phyloP scores from a whole-genome alignment of 2,329 filamentous ascomycete species.

The Plenodomus biglobosus region DNA sequence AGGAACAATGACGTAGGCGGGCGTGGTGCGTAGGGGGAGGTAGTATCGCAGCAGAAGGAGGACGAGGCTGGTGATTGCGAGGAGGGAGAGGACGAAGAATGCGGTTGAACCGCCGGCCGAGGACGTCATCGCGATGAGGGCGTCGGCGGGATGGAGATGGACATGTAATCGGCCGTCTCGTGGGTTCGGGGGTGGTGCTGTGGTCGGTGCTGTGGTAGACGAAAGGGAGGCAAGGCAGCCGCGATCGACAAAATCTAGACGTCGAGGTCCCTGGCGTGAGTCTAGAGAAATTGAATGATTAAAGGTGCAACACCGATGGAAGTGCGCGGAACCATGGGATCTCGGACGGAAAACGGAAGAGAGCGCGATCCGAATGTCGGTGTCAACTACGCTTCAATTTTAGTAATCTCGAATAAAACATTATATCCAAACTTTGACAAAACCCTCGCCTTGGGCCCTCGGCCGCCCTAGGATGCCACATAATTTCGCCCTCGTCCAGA shows the following conservation, averaged over 20 bases:
- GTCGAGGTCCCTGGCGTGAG: neutral
- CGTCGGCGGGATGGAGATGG: neutral
- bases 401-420: neutral
- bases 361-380: neutral
- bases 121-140: slow-evolving; percentile 45
- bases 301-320: neutral
- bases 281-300: neutral
- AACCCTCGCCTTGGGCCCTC: too few relatives aligned
- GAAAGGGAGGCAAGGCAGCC: neutral
- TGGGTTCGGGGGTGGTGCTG: neutral
- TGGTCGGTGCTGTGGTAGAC: neutral
- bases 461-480: neutral
- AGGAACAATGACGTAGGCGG: slow-evolving; percentile 83
- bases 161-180: neutral
- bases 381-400: too few relatives aligned
- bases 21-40: slow-evolving; percentile 85
- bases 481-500: neutral
- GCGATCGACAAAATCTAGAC: neutral
- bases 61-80: slow-evolving; percentile 73
- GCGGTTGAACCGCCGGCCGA: slow-evolving; percentile 76
- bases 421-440: too few relatives aligned
- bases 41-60: slow-evolving; percentile 86
- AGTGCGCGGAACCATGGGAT: neutral
- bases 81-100: slow-evolving; percentile 72
- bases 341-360: neutral